Evolutionary conservation across 176 grass and related monocot species (phyloP), one percentile per base, ranked within the genome.

Genomic region (Bothriochloa decipiens): DNA sequence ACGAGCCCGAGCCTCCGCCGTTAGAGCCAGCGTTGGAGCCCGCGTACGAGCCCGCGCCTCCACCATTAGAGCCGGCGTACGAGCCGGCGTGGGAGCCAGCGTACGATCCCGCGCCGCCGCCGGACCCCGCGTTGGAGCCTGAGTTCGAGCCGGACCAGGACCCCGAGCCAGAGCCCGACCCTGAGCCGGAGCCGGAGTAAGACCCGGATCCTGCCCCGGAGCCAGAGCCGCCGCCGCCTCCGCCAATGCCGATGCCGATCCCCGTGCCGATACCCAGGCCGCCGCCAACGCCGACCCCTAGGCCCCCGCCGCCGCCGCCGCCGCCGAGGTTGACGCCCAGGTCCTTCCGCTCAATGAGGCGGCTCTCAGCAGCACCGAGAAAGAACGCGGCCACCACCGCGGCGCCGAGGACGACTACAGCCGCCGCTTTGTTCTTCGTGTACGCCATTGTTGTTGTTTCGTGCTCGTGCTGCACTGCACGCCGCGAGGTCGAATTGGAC

Each of bases 311-410:
- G 1, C 61, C 61, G 61, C 61, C 50, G 7, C 80, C 81, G 14
- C 82, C 82, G 20, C 86, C 91, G 8, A 97, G 79, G 74, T 52
- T 84, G 18, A 76, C 78, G 15, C 89, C 91, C 1, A 91, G 33
- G 29, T 93, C 89, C 79, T 91, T 96, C 66, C 94, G 78, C 60
- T 82, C 73, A 9, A 77, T 32, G 58, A 14, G 52, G 4, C 91
- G 91, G 37, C 91, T 87, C 49, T 91, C 94, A 1, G 61, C 78
- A 0, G 61, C 78, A 18, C 83, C 29, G 22, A 75, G 74, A 17
- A 71, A 76, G 58, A 61, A 61, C n/a, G 58, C 27, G 85, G 85
- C 79, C 20, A 84, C 75, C 22, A 76, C 57, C 61, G 84, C 35
- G 1, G 58, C 28, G 32, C 64, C 87, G n/a, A 96, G 53, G 49